phyloP scores from a whole-genome alignment of 2,329 filamentous ascomycete genomes.

The Phaeosphaeria sp. region DNA sequence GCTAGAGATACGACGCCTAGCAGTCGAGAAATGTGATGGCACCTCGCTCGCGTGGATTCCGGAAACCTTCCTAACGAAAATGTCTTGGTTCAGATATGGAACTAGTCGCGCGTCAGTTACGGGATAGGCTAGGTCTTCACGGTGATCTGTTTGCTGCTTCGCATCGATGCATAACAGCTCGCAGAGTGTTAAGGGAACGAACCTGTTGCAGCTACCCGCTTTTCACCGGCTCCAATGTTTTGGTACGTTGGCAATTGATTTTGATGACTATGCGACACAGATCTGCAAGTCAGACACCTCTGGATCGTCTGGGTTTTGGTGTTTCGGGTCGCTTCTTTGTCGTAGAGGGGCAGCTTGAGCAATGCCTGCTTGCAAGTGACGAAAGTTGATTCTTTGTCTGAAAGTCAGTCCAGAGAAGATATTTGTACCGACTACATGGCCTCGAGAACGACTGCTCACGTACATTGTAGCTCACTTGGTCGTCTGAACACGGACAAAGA shows the following conservation, averaged over 20 bases:
- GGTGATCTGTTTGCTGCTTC: conserved; percentile 40
- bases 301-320: conserved; percentile 44
- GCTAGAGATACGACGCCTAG: not conserved
- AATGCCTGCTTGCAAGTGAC: conserved; percentile 40
- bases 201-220: conserved; percentile 45
- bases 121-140: conserved; percentile 17
- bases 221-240: conserved; percentile 33
- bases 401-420: conserved; percentile 40
- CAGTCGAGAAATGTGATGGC: not conserved
- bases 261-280: conserved; percentile 24
- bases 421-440: conserved; percentile 47
- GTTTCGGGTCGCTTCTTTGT: conserved; percentile 44
- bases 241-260: conserved; percentile 37
- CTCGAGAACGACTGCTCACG: conserved; percentile 45
- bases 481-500: conserved; percentile 51
- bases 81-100: conserved; percentile 16
- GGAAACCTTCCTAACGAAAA: conserved; percentile 18
- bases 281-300: conserved; percentile 29
- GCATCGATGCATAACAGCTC: conserved; percentile 40
- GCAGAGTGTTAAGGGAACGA: conserved; percentile 37
- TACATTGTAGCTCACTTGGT: conserved; percentile 38
- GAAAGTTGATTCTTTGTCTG: conserved; percentile 47
- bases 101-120: conserved; percentile 38
- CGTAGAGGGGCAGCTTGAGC: conserved; percentile 31
- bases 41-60: conserved; percentile 15